Conservation (phyloP, 768 basidiomycete species). For the Multifurca ochricompacta region DNA sequence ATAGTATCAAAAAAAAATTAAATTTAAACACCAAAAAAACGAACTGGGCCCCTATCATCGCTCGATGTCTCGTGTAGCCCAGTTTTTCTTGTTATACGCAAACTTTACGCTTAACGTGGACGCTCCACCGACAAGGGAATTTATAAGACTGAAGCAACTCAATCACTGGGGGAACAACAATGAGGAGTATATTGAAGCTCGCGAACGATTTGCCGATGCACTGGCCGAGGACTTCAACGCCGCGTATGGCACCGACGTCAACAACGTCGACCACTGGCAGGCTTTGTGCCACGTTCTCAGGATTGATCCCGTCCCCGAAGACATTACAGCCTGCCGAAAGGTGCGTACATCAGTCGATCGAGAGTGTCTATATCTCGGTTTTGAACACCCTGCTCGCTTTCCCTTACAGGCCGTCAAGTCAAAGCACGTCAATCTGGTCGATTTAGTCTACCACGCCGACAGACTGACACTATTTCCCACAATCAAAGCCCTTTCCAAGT, state of each 20-base stretch:
- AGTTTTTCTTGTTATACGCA: constrained; percentile 15
- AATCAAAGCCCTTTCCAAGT: not conserved
- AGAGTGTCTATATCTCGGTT: not conserved
- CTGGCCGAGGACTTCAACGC: constrained; percentile 18
- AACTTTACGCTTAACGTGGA: constrained; percentile 11
- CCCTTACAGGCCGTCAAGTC: constrained; percentile 1
- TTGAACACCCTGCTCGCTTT: not conserved
- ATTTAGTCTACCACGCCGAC: constrained; percentile 6
- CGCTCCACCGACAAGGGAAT: constrained; percentile 10
- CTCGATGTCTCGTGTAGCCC: constrained; percentile 5
- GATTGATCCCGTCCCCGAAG: constrained; percentile 13
- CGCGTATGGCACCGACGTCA: constrained; percentile 18
- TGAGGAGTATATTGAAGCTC: not conserved
- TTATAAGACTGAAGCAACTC: constrained; percentile 1
- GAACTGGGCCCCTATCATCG: too few relatives aligned
- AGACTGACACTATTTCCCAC: not conserved
- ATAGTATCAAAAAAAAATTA: too few relatives aligned
- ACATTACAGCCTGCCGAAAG: not conserved
- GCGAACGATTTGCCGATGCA: constrained; percentile 1
- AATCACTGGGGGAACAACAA: not conserved
- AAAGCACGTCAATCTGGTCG: constrained; percentile 17
- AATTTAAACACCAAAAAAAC: too few relatives aligned
- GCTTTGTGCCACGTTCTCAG: constrained; percentile 14
- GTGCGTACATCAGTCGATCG: not conserved
- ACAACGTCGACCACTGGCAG: constrained; percentile 17